Conservation (phyloP, 257 asterid species). For the Capsicum pubescens region DNA sequence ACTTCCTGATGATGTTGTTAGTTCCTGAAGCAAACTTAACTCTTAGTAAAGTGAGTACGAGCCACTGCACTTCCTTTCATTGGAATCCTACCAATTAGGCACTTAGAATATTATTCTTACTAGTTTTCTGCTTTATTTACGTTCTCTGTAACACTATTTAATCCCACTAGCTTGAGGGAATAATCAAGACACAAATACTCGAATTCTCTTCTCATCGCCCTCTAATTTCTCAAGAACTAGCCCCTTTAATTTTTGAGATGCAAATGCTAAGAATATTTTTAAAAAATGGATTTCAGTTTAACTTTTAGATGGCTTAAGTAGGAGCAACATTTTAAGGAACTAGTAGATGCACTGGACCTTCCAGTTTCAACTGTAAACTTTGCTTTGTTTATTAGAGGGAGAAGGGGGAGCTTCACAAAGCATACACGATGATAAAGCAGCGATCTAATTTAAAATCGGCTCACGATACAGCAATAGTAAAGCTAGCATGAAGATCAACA, state of each 20-base stretch:
- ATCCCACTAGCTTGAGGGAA: too few species aligned
- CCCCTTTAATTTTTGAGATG: not conserved
- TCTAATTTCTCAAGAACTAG: not conserved
- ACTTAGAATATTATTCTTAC: too few species aligned
- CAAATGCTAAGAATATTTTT: not conserved
- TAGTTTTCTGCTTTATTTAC: too few species aligned
- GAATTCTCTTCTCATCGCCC: too few species aligned
- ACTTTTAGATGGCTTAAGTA: not conserved
- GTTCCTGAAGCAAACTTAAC: slow-evolving; percentile 41
- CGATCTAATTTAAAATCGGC: slow-evolving; percentile 13
- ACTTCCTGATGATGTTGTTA: slow-evolving; percentile 52
- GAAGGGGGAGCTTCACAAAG: not conserved
- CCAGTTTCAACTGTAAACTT: slow-evolving; percentile 1
- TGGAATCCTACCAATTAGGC: not conserved
- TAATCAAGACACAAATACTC: too few species aligned
- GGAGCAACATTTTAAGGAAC: slow-evolving; percentile 3
- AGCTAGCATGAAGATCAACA: slow-evolving; percentile 15
- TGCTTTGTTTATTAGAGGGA: not conserved
- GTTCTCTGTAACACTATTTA: too few species aligned
- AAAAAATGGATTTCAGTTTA: not conserved
- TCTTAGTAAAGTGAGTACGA: slow-evolving; percentile 10
- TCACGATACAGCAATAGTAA: slow-evolving; percentile 11
- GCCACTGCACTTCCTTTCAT: slow-evolving; percentile 18
- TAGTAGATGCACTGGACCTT: slow-evolving; percentile 14
- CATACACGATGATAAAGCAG: slow-evolving; percentile 9